These are phyloP conservation scores for Erigeron philadelphicus DNA, from an alignment of 140 eudicot species.

Conservation along the genomic window DNA sequence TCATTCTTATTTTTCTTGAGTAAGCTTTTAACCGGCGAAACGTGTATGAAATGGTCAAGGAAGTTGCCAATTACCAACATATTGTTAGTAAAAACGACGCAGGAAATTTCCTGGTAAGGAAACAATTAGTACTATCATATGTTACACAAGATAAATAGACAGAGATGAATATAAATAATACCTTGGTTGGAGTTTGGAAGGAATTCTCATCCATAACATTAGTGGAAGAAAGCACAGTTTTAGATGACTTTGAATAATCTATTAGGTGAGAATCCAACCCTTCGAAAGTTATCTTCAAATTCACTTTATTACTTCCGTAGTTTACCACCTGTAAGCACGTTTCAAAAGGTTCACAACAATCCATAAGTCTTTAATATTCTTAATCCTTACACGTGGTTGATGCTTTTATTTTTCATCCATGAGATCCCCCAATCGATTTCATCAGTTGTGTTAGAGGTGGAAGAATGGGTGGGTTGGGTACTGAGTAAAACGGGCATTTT, in stretches of 20 bases:
- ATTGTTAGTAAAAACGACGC: neutral
- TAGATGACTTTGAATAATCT: slow-evolving; percentile 32
- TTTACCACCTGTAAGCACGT: slow-evolving; percentile 87
- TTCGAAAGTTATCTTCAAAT: slow-evolving; percentile 41
- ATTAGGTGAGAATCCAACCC: slow-evolving; percentile 44
- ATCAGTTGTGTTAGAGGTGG: slow-evolving; percentile 1
- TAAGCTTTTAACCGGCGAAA: slow-evolving; percentile 35
- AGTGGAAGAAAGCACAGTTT: slow-evolving; percentile 51
- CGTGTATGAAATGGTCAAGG: slow-evolving; percentile 36
- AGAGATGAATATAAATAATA: slow-evolving; percentile 16
- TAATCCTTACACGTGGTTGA: neutral
- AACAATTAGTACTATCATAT: neutral
- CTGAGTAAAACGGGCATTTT: neutral
- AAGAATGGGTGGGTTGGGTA: neutral
- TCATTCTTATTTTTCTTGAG: slow-evolving; percentile 34
- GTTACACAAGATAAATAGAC: neutral
- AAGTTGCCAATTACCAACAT: neutral
- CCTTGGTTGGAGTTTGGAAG: slow-evolving; percentile 69
- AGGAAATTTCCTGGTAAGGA: too few relatives aligned
- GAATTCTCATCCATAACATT: slow-evolving; percentile 75
- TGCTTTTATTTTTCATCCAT: slow-evolving; percentile 10
- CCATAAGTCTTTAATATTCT: slow-evolving; percentile 2
- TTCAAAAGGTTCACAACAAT: slow-evolving; percentile 20
- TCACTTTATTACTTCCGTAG: slow-evolving; percentile 51
- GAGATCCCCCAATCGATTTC: neutral